These are phyloP conservation scores for Penicillium verhagenii DNA, from an alignment of 495 filamentous ascomycete species.

Conservation along the genomic window DNA sequence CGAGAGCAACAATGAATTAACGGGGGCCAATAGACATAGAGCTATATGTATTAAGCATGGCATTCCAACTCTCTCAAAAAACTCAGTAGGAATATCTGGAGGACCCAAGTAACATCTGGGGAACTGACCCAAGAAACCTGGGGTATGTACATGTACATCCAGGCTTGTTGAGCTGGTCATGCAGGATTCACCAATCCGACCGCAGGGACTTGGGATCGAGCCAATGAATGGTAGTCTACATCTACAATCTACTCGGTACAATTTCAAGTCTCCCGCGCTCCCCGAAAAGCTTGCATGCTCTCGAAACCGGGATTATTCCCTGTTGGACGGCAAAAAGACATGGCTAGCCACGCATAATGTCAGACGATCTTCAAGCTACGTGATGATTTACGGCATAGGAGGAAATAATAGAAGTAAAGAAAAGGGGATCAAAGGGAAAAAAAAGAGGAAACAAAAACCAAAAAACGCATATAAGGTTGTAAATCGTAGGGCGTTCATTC, in stretches of 20 bases:
- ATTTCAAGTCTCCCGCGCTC: neutral
- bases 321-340: neutral
- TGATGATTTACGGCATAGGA: neutral
- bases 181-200: neutral
- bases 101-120: neutral
- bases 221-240: neutral
- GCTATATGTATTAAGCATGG: no score
- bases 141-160: slow-evolving; percentile 8
- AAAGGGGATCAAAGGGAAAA: neutral
- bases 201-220: neutral
- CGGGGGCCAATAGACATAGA: no score
- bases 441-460: neutral
- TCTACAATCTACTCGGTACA: neutral
- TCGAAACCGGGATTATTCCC: slow-evolving; percentile 7
- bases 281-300: slow-evolving; percentile 7
- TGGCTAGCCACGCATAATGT: neutral
- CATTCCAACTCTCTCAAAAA: no score
- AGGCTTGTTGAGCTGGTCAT: slow-evolving; percentile 7
- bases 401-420: no score
- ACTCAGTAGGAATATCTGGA: no score
- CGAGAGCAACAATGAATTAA: no score
- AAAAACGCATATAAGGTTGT: no score
- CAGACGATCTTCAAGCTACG: slow-evolving; percentile 6
- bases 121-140: neutral
- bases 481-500: no score